Evolutionary conservation across 495 filamentous ascomycete species (phyloP), one percentile per base, ranked within the genome.

Genomic region (Hamigera avellanea): DNA sequence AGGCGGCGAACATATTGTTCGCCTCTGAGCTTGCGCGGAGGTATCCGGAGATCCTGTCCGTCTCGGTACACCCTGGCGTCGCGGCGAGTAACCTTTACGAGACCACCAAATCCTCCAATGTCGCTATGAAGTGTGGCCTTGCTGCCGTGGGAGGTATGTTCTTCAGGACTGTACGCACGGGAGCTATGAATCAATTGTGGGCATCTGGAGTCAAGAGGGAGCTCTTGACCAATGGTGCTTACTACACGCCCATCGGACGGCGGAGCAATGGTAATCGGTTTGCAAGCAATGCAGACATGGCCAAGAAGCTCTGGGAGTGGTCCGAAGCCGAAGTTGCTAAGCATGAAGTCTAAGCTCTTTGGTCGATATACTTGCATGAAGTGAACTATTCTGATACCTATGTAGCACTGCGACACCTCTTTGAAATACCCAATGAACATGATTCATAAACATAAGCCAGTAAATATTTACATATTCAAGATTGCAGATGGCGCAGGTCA

Each of bases 1-100:
- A 87, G 59, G 68, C 84, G 1, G 75, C 79, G 6, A 85, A 84
- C 49, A 64, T 84, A n/a, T 57, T 85, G 1, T 80, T 72, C 40
- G 65, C 72, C 1, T 44, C 54, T 2, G 69, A 81, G 44, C 61
- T 88, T 10, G 74, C 75, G 0, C 55, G 56, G 12, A 66, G 68
- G 2, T 64, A 80, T 47, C 76, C 75, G 0, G 51, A 64, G 19
- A 69, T 83, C 30, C 66, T 57, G 0, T 66, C 63, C 8, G 58
- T 80, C 0, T 46, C 77, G 0, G 61, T 86, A 0, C 78, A 86
- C 36, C 84, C 85, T 0, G 83, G 84, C 5, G 45, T 75, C 0
- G 72, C 85, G 18, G 35, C 48, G 2, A 84, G 77, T 9, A 60
- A 70, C 1, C 44, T 84, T 5, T 69, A 69, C 37, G 18, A 29